phyloP scores from a whole-genome alignment of 1,284 basidiomycete genomes.

The Ustilago esculenta region DNA sequence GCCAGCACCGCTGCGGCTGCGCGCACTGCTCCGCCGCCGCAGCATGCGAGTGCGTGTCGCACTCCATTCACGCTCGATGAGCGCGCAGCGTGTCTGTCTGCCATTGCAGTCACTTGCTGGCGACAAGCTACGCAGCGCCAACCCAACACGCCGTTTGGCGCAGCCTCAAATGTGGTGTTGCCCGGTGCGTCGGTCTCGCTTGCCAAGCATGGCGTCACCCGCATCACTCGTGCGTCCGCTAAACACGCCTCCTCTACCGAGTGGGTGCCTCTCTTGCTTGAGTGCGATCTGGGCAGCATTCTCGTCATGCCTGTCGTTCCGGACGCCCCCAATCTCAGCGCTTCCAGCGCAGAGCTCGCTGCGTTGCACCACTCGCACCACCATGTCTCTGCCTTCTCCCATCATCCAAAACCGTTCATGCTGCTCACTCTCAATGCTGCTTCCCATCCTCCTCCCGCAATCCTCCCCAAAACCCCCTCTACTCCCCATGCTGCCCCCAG shows the following conservation, averaged over 20 bases:
- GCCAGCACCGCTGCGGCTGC: constrained; percentile 33
- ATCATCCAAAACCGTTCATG: constrained; percentile 35
- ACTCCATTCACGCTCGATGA: constrained; percentile 34
- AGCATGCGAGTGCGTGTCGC: neutral
- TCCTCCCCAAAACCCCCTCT: neutral
- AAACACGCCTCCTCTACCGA: constrained; percentile 7
- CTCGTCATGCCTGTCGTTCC: constrained; percentile 43
- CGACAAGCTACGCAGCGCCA: constrained; percentile 24
- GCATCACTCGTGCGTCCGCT: neutral
- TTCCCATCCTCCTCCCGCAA: neutral
- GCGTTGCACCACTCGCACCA: constrained; percentile 9
- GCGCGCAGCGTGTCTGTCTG: constrained; percentile 29
- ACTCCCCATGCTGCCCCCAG: constrained; percentile 2
- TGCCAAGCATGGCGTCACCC: constrained; percentile 21
- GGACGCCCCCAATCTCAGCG: neutral
- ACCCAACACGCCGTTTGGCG: no score
- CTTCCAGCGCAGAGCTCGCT: constrained; percentile 12
- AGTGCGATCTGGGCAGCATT: constrained; percentile 34
- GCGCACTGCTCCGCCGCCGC: neutral
- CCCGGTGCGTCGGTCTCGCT: constrained; percentile 22
- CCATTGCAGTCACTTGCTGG: constrained; percentile 35
- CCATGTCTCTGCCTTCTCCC: neutral
- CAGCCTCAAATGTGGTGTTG: constrained; percentile 4
- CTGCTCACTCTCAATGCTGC: constrained; percentile 41
- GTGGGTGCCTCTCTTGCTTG: constrained; percentile 31